Percentiles rank a stretch among this genome's conserved stretches.
Evolutionary conservation across 1,284 basidiomycete species (phyloP).

Genomic region (Trametes sp.): DNA sequence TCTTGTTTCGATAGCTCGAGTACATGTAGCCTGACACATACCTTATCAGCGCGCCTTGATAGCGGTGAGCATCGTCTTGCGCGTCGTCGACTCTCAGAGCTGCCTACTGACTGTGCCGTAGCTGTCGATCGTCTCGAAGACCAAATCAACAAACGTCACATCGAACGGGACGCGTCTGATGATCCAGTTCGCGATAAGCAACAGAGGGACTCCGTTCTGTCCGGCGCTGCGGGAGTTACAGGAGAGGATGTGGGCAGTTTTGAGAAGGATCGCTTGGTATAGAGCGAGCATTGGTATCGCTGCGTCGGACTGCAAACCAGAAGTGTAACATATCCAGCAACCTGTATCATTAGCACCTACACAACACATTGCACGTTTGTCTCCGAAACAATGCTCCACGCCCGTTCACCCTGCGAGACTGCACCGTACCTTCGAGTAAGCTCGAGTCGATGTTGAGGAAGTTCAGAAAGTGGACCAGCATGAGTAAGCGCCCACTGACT

Average conservation of each 20-base stretch:
- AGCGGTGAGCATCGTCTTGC: not conserved
- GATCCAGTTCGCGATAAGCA: conserved; percentile 25
- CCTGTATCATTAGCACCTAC: conserved; percentile 3
- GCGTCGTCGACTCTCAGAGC: not conserved
- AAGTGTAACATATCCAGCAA: not conserved
- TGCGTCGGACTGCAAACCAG: conserved; percentile 1
- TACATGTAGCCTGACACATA: not conserved
- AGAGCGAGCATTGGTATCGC: not conserved
- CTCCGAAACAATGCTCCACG: too few species aligned
- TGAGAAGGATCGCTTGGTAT: conserved; percentile 28
- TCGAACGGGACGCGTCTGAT: conserved; percentile 23
- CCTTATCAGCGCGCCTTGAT: conserved; percentile 18
- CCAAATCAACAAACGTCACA: conserved; percentile 20
- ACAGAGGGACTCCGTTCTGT: conserved; percentile 29
- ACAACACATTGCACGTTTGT: too few species aligned
- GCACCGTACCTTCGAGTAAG: too few species aligned
- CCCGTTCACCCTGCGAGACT: too few species aligned
- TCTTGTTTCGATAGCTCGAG: too few species aligned
- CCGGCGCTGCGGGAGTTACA: conserved; percentile 32
- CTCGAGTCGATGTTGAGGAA: too few species aligned
- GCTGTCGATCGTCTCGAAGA: conserved; percentile 27
- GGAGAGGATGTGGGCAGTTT: conserved; percentile 32
- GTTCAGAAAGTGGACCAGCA: too few species aligned
- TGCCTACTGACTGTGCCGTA: too few species aligned
- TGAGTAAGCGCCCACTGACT: not conserved